Evolutionary conservation across 1,284 basidiomycete species (phyloP), one percentile per base, ranked within the genome.

Genomic region (Bondarzewia mesenterica): DNA sequence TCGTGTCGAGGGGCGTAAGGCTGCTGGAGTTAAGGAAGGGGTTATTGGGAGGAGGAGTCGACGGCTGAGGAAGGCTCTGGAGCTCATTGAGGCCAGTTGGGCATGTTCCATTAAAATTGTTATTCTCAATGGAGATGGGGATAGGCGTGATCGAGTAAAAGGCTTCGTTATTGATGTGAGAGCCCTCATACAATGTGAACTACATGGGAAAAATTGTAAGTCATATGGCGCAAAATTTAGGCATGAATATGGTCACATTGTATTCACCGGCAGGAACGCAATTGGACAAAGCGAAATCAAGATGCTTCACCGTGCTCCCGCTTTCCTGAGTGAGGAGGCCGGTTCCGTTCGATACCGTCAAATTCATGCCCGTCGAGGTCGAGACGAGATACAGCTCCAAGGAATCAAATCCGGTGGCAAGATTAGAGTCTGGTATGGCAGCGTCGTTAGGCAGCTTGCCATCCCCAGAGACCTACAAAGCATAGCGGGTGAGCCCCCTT

Each of bases 321-420:
- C 57, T 58, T 54, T 76, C 72, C 44, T 67, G 61, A 3, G 57
- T 60, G 6, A 77, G 59, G 12, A 77, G 55, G 7, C 50, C 57
- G n/a, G 72, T 55, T 3, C 69, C 71, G 32, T 57, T 53, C 6
- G 73, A 67, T 12, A 80, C 67, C 3, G 76, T 78, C 12, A 74
- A 44, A 53, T 80, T 78, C 14, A 65, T 44, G 18, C 62, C 59
- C 14, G 63, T 63, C 47, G 68, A 54, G 1, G 67, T 57, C 2
- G 75, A 78, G 8, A 75, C 67, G 16, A 78, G 64, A 53, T 70
- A 80, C 21, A 80, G 67, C 41, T 74, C 65, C 10, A 80, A 58
- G 15, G 61, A 63, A 46, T 70, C 65, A 53, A 70, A 74, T 36
- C 65, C 60, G 3, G 68, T 73, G 5, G 66, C 48, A 2, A 65